Conservation (phyloP, 768 basidiomycete species). For the Strobilomyces echinocephalus region DNA sequence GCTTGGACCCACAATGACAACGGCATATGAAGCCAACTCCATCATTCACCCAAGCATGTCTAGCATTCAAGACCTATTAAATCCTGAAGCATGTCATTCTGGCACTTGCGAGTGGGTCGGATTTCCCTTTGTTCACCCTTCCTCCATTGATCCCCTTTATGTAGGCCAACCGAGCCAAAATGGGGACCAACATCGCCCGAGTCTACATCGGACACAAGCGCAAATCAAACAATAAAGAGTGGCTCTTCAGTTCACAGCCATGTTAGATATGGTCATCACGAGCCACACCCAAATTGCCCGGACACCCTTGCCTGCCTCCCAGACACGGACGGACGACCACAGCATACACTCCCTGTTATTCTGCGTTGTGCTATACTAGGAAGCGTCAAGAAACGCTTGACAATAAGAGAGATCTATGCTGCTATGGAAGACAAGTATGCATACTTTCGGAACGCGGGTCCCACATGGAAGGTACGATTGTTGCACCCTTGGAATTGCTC, state of each 20-base stretch:
- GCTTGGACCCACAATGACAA: constrained; percentile 32
- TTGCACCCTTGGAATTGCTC: not conserved
- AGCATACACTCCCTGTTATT: constrained; percentile 82
- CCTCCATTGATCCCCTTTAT: constrained; percentile 26
- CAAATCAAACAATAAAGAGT: constrained; percentile 24
- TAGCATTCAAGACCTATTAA: constrained; percentile 51
- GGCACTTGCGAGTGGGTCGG: constrained; percentile 40
- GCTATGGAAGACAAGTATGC: constrained; percentile 84
- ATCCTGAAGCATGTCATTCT: constrained; percentile 44
- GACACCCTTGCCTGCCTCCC: constrained; percentile 74
- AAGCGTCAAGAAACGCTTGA: constrained; percentile 67
- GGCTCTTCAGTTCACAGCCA: constrained; percentile 20
- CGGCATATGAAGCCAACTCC: constrained; percentile 12
- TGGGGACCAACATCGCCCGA: constrained; percentile 31
- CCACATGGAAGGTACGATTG: constrained; percentile 73
- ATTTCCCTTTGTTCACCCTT: constrained; percentile 3
- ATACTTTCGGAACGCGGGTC: constrained; percentile 75
- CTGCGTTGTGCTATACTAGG: constrained; percentile 81
- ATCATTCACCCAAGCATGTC: constrained; percentile 41
- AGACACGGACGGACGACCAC: constrained; percentile 73
- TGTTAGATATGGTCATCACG: constrained; percentile 41
- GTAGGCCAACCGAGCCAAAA: constrained; percentile 27
- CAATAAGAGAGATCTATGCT: constrained; percentile 81
- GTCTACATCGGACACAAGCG: constrained; percentile 31
- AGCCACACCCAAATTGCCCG: constrained; percentile 71